phyloP scores from a whole-genome alignment of 352 stramenopile species.

The Pythium dissimile region DNA sequence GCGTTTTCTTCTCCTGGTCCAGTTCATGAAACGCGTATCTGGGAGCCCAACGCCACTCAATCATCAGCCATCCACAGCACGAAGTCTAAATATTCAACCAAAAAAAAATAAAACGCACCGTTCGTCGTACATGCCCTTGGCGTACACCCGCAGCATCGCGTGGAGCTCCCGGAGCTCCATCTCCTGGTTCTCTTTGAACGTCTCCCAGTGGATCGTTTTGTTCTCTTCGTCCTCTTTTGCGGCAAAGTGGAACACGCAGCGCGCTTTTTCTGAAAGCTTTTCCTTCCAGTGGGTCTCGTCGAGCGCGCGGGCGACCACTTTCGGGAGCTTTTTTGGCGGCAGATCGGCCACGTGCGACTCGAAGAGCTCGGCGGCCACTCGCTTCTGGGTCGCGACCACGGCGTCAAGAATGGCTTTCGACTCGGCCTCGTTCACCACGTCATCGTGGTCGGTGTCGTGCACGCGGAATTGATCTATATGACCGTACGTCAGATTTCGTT shows the following conservation, averaged over 20 bases:
- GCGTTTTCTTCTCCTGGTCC: slow-evolving; percentile 52
- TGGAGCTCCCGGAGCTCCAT: slow-evolving; percentile 54
- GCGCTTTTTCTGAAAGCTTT: slow-evolving; percentile 72
- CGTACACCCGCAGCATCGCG: slow-evolving; percentile 55
- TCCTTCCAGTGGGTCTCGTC: slow-evolving; percentile 62
- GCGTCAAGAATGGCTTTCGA: slow-evolving; percentile 54
- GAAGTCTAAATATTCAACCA: too few relatives aligned
- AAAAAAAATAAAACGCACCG: too few relatives aligned
- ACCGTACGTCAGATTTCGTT: too few relatives aligned
- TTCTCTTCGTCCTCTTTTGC: slow-evolving; percentile 52
- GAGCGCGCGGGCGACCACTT: slow-evolving; percentile 44
- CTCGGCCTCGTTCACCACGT: slow-evolving; percentile 51
- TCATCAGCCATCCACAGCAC: too few relatives aligned
- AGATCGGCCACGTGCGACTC: slow-evolving; percentile 41
- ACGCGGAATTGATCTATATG: slow-evolving; percentile 66
- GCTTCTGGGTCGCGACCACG: slow-evolving; percentile 54
- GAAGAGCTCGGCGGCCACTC: slow-evolving; percentile 59
- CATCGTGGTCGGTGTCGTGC: slow-evolving; percentile 50
- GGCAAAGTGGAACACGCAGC: slow-evolving; percentile 70
- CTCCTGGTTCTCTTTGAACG: slow-evolving; percentile 62
- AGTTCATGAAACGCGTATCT: slow-evolving; percentile 57
- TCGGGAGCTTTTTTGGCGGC: slow-evolving; percentile 48
- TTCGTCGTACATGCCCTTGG: slow-evolving; percentile 69
- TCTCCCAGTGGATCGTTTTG: slow-evolving; percentile 55
- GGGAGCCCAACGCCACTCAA: not conserved